Percentiles rank a stretch among this genome's conserved stretches.
These are phyloP conservation scores for Xylariales sp. DNA, from an alignment of 2,329 filamentous ascomycete species.

Conservation along the genomic window DNA sequence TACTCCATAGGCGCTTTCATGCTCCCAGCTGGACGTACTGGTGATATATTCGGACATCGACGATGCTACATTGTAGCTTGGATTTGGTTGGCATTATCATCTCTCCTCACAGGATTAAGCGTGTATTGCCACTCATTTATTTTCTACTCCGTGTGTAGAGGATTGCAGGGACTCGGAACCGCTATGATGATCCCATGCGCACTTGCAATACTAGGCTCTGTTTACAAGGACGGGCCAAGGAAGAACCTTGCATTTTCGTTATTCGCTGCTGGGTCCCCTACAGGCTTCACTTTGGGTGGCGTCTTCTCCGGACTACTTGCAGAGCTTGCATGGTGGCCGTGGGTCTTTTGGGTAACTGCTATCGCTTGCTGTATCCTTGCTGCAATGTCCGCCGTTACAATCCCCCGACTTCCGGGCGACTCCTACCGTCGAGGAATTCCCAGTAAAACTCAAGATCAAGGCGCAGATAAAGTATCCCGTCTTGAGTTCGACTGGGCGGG, in stretches of 20 bases:
- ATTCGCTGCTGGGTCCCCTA: conserved; percentile 41
- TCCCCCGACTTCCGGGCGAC: conserved; percentile 26
- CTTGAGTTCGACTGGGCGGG: conserved; percentile 40
- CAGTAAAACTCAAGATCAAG: too few species aligned
- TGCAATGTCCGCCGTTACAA: conserved; percentile 22
- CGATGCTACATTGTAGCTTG: too few species aligned
- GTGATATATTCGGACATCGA: too few species aligned
- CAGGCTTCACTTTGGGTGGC: conserved; percentile 39
- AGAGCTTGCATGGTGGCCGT: conserved; percentile 44
- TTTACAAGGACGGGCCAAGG: conserved; percentile 50
- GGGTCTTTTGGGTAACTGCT: conserved; percentile 40
- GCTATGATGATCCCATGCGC: conserved; percentile 61
- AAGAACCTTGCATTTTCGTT: conserved; percentile 58
- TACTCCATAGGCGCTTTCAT: too few species aligned
- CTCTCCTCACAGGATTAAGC: too few species aligned
- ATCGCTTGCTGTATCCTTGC: conserved; percentile 29
- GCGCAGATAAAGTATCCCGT: conserved; percentile 15
- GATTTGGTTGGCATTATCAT: too few species aligned
- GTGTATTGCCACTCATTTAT: too few species aligned
- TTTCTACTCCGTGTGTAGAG: conserved; percentile 49
- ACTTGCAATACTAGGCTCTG: conserved; percentile 55
- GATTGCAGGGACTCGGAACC: conserved; percentile 57
- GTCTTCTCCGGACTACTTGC: conserved; percentile 34
- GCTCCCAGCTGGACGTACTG: too few species aligned
- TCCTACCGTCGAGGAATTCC: too few species aligned